Conservation (phyloP, 2,329 filamentous ascomycete genomes). For the Geosmithia putterillii region DNA sequence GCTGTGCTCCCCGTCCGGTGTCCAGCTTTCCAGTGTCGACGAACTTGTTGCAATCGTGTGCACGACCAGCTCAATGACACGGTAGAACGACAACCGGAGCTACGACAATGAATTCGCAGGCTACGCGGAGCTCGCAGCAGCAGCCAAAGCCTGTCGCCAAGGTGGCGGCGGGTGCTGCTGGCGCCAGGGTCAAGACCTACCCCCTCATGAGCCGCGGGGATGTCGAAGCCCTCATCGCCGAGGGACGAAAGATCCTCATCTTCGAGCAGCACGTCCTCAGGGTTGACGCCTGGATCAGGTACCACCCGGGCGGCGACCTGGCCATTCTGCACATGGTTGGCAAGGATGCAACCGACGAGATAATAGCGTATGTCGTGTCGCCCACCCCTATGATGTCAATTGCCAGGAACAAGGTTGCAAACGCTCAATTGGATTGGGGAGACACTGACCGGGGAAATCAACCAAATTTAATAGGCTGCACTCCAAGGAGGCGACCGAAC, state of each 20-base stretch:
- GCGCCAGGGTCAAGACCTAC: slow-evolving; percentile 8
- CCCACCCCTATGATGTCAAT: neutral
- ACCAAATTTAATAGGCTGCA: slow-evolving; percentile 61
- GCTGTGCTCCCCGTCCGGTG: too few species aligned
- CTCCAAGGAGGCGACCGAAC: slow-evolving; percentile 56
- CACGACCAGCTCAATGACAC: neutral
- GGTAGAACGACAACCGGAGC: neutral
- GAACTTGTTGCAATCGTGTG: too few species aligned
- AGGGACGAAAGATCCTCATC: slow-evolving; percentile 69
- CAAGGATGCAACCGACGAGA: slow-evolving; percentile 26
- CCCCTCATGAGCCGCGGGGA: slow-evolving; percentile 24
- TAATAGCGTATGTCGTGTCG: slow-evolving; percentile 57
- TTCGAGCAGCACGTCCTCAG: slow-evolving; percentile 72
- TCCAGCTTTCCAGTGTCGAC: too few species aligned
- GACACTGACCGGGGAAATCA: slow-evolving; percentile 1
- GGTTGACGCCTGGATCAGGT: slow-evolving; percentile 77
- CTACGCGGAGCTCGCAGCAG: neutral
- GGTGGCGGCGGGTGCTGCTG: neutral
- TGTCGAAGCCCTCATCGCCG: slow-evolving; percentile 66
- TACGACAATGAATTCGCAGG: neutral
- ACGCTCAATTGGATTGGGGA: too few species aligned
- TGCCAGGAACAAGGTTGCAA: neutral
- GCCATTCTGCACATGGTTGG: slow-evolving; percentile 64
- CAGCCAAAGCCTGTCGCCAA: neutral
- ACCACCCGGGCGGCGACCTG: slow-evolving; percentile 86